A percentile compares a stretch with the other conserved stretches of the same genome.
Conservation (phyloP, 2,329 filamentous ascomycete species). For the Pseudocercospora pini-densiflorae region DNA sequence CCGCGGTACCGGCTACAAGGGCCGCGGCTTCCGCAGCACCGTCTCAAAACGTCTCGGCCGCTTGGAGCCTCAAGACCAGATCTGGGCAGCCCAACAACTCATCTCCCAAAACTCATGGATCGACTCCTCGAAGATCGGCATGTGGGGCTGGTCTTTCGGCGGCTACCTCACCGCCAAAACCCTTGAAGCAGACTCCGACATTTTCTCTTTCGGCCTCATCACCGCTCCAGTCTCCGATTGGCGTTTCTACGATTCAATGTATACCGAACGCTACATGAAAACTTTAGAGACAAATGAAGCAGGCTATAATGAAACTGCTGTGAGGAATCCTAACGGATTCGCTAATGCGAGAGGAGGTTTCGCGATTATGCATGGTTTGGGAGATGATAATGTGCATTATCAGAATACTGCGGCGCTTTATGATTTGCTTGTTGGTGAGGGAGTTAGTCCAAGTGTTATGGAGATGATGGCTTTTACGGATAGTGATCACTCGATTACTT, state of each 20-base stretch:
- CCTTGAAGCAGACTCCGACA: conserved; percentile 63
- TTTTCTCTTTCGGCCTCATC: conserved; percentile 66
- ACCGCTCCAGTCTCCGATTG: conserved; percentile 71
- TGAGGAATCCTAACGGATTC: conserved; percentile 64
- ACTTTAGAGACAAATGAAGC: conserved; percentile 59
- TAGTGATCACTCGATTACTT: conserved; percentile 64
- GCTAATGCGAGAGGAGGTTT: conserved; percentile 65
- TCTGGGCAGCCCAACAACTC: conserved; percentile 67
- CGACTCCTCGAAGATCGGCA: conserved; percentile 63
- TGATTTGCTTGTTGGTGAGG: conserved; percentile 63
- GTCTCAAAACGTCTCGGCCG: conserved; percentile 65
- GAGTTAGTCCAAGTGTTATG: conserved; percentile 65
- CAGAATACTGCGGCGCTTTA: conserved; percentile 67
- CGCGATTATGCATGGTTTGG: conserved; percentile 67
- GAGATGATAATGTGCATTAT: conserved; percentile 75
- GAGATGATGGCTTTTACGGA: conserved; percentile 69
- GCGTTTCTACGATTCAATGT: conserved; percentile 73
- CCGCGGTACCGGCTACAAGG: conserved; percentile 68
- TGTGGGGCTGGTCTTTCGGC: conserved; percentile 72
- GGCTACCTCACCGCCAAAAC: conserved; percentile 71
- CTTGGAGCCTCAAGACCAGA: conserved; percentile 68
- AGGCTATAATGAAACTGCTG: conserved; percentile 66
- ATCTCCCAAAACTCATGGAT: conserved; percentile 57
- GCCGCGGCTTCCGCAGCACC: conserved; percentile 63
- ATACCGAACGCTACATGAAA: conserved; percentile 76